Conservation (phyloP, 169 alveolate species). For the Fabrea salina region DNA sequence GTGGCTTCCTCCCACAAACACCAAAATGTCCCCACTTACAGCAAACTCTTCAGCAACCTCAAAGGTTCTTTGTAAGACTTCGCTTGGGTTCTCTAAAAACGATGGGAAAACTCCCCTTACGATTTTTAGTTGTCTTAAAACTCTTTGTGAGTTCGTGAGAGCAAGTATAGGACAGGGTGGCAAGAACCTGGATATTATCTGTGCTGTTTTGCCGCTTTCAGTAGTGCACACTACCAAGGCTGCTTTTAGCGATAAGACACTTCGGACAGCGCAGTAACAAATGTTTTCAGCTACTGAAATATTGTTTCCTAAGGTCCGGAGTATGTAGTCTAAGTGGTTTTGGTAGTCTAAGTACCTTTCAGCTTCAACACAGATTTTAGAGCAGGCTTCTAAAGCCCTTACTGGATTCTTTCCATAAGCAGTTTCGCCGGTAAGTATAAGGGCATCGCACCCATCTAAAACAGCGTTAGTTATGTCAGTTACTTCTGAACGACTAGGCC, state of each 20-base stretch:
- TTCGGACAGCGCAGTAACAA: conserved; percentile 88
- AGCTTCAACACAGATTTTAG: conserved; percentile 86
- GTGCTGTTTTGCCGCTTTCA: conserved; percentile 96
- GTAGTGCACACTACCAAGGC: conserved; percentile 92
- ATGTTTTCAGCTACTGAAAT: conserved; percentile 63
- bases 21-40: not conserved
- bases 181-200: conserved; percentile 94
- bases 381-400: conserved; percentile 79
- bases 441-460: conserved; percentile 98
- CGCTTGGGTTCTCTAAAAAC: not conserved
- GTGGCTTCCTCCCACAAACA: not conserved
- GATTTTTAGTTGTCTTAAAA: not conserved
- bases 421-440: conserved; percentile 93
- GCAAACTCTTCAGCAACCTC: not conserved
- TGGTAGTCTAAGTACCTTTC: conserved; percentile 82
- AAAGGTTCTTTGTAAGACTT: not conserved
- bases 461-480: conserved; percentile 99
- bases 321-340: not conserved
- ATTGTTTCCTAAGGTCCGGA: conserved; percentile 32
- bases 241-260: conserved; percentile 86
- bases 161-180: conserved; percentile 94
- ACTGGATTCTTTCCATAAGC: conserved; percentile 89
- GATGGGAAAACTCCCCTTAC: conserved; percentile 31
- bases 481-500: conserved; percentile 99
- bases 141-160: not conserved